phyloP scores from a whole-genome alignment of 2,329 filamentous ascomycete genomes.

The Coniochaeta pulveracea region DNA sequence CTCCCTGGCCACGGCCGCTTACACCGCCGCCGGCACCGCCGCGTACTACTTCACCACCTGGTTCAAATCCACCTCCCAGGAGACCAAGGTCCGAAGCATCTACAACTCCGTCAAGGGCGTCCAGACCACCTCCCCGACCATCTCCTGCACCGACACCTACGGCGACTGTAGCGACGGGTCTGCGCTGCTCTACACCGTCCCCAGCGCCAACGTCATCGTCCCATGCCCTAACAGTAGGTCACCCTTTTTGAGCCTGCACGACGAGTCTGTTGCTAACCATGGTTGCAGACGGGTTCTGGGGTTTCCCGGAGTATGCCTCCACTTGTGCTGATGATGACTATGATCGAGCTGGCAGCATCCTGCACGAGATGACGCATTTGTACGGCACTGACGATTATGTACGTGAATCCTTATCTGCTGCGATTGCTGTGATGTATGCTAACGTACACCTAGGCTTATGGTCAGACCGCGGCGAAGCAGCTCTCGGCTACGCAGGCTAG shows the following conservation, averaged over 20 bases:
- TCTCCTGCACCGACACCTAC: constrained; percentile 9
- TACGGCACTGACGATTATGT: constrained; percentile 7
- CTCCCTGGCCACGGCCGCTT: constrained; percentile 7
- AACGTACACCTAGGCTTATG: constrained; percentile 8
- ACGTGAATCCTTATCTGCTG: no score
- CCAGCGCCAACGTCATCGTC: constrained; percentile 7
- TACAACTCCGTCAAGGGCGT: constrained; percentile 8
- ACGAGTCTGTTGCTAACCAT: no score
- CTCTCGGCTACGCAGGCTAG: constrained; percentile 7
- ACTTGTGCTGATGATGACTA: constrained; percentile 9
- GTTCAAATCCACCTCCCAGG: constrained; percentile 7
- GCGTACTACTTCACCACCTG: constrained; percentile 9
- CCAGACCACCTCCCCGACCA: constrained; percentile 8
- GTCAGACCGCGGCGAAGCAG: constrained; percentile 6
- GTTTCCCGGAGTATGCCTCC: constrained; percentile 7
- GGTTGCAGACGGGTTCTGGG: constrained; percentile 10
- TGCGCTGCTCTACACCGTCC: constrained; percentile 8
- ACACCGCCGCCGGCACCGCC: constrained; percentile 8
- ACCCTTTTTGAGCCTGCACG: no score
- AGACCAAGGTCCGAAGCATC: constrained; percentile 7
- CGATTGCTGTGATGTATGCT: no score
- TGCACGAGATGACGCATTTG: constrained; percentile 10
- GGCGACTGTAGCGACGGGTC: constrained; percentile 8
- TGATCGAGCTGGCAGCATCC: constrained; percentile 9
- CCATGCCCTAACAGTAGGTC: constrained; percentile 10